Percentiles rank a stretch among this genome's conserved stretches.
These are phyloP conservation scores for Heliamphora exappendiculata DNA, from an alignment of 148 eudicot species.

Conservation along the genomic window DNA sequence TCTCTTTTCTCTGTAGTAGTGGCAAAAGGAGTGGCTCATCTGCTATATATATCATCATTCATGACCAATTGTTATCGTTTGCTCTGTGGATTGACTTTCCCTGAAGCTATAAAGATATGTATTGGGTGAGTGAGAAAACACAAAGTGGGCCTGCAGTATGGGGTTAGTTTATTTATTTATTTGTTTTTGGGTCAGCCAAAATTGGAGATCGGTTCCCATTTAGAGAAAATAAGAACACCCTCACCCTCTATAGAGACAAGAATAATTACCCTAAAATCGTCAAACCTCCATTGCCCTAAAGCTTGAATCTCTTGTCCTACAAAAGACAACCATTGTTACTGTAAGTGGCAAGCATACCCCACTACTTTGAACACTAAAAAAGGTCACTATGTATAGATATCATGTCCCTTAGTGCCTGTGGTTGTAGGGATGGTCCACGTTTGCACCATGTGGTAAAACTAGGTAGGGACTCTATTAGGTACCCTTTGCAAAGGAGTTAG, in stretches of 20 bases:
- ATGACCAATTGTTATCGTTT: constrained; percentile 3
- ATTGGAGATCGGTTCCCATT: constrained; percentile 13
- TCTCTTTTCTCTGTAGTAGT: not conserved
- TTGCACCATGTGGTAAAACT: not conserved
- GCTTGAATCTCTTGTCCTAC: not conserved
- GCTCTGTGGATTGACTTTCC: constrained; percentile 13
- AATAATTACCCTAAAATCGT: constrained; percentile 16
- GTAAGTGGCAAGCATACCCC: constrained; percentile 8
- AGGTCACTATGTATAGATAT: constrained; percentile 12
- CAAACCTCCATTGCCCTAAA: constrained; percentile 11
- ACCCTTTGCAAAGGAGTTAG: not conserved
- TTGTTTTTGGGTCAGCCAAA: constrained; percentile 9
- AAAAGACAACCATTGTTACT: constrained; percentile 12
- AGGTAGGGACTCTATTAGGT: not conserved
- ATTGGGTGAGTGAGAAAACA: constrained; percentile 19
- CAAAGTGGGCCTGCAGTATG: constrained; percentile 15
- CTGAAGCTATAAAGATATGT: not conserved
- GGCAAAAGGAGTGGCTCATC: constrained; percentile 19
- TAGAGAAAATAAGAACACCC: constrained; percentile 7
- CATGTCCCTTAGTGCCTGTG: constrained; percentile 17
- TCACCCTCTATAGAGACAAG: constrained; percentile 18
- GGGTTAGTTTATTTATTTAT: not conserved
- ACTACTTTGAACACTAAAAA: not conserved
- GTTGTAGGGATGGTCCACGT: constrained; percentile 15
- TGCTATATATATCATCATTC: constrained; percentile 7